Conservation (phyloP, 2,329 filamentous ascomycete species). For the Microcera coccophila region DNA sequence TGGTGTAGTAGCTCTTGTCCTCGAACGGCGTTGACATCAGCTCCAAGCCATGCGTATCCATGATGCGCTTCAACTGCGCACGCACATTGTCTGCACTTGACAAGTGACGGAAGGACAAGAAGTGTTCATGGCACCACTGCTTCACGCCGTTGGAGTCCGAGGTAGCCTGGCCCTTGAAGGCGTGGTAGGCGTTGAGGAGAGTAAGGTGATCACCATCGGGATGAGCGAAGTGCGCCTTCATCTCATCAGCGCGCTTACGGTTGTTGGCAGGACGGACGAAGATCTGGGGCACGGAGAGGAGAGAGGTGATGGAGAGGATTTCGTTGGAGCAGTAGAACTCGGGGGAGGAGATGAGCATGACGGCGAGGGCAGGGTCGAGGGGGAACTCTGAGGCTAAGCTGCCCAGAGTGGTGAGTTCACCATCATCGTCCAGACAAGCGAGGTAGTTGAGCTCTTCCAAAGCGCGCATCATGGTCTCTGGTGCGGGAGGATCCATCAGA, state of each 20-base stretch:
- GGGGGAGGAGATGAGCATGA: conserved; percentile 96
- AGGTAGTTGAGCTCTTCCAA: conserved; percentile 97
- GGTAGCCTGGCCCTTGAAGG: conserved; percentile 72
- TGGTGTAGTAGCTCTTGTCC: conserved; percentile 96
- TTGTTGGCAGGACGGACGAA: conserved; percentile 83
- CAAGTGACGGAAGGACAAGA: conserved; percentile 82
- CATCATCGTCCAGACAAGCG: conserved; percentile 93
- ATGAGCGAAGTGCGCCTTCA: conserved; percentile 93
- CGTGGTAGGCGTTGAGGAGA: conserved; percentile 95
- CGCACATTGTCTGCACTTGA: conserved; percentile 94
- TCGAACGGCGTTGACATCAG: conserved; percentile 86
- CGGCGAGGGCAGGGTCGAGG: conserved; percentile 86
- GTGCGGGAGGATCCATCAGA: conserved; percentile 95
- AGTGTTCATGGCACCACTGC: conserved; percentile 96
- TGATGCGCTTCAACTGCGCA: conserved; percentile 86
- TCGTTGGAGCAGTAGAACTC: conserved; percentile 99
- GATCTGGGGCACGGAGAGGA: conserved; percentile 90
- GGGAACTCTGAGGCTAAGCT: conserved; percentile 91
- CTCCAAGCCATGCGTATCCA: conserved; percentile 87
- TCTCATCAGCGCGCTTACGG: conserved; percentile 90
- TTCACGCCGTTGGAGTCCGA: conserved; percentile 64
- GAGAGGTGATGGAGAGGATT: conserved; percentile 88
- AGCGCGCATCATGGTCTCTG: conserved; percentile 96
- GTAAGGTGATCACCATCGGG: conserved; percentile 93
- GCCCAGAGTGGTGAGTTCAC: conserved; percentile 82